Evolutionary conservation across 2,329 filamentous ascomycete genomes (phyloP), one percentile per base, ranked within the genome.

Genomic region (Pestalotiopsis fici): DNA sequence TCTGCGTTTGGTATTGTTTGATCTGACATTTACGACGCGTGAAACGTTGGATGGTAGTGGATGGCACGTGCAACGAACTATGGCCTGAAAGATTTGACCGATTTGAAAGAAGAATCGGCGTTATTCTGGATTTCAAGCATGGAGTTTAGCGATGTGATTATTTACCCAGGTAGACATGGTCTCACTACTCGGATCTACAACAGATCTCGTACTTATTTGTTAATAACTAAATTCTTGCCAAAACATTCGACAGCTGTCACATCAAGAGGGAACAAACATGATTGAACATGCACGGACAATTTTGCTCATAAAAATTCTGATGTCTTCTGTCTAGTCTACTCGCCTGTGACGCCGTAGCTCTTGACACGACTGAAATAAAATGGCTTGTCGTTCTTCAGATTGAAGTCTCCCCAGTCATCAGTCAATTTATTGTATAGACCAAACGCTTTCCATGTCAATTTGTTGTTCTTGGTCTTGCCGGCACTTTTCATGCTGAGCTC

Each of bases 371-470:
- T 91, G 72, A 91, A 92, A 75, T 90, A 88, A 74, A 88, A 92
- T 0, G 89, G 84, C 77, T 89, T 90, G 66, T 90, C 84, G 71
- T 91, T 87, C 77, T 85, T 87, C 50, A 90, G 78, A 15, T 80
- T 78, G 79, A 98, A 98, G 80, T 93, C 91, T 3, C 86, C 93
- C 92, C 93, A 96, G 79, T 98, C 95, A 77, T 97, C 94, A 7
- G 94, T 97, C 74, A 97, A 79, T 72, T 88, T 87, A 77, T 98
- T 97, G 77, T 97, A 95, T 81, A 91, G 95, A 88, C 93, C 97
- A 77, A 95, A 98, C 0, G 92, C 91, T 74, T 92, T 91, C 95
- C 96, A 99, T 0, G 84, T 82, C 63, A 99, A 81, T 80, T 97
- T 97, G 69, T 95, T 98, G 75, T 97, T 97, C 76, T 90, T 89